Conservation (phyloP, 1,284 basidiomycete species). For the Ustanciosporium gigantosporum region DNA sequence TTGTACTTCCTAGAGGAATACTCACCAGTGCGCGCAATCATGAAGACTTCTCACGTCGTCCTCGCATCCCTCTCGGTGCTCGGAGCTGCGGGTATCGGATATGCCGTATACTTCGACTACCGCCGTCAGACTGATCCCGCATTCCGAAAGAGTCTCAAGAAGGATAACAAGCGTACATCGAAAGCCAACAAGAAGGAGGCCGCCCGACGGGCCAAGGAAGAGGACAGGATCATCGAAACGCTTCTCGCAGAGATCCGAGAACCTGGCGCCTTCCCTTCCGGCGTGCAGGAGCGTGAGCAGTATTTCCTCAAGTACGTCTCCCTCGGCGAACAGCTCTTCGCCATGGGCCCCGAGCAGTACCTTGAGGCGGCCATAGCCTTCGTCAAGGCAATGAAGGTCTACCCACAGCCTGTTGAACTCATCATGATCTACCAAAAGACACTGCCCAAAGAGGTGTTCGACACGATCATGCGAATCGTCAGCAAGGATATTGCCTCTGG, state of each 20-base stretch:
- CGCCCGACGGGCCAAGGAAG: constrained; percentile 45
- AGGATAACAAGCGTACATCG: constrained; percentile 67
- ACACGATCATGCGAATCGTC: constrained; percentile 85
- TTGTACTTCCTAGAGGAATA: too few relatives aligned
- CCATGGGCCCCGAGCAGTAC: constrained; percentile 68
- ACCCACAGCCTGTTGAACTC: constrained; percentile 88
- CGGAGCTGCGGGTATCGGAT: constrained; percentile 49
- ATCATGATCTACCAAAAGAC: constrained; percentile 81
- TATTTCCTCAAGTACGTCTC: constrained; percentile 87
- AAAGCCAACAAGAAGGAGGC: constrained; percentile 67
- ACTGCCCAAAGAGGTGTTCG: constrained; percentile 81
- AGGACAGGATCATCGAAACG: constrained; percentile 44
- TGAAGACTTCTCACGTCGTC: constrained; percentile 42
- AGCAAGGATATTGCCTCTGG: constrained; percentile 76
- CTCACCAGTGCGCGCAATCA: too few relatives aligned
- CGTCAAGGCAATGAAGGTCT: constrained; percentile 90
- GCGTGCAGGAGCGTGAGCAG: constrained; percentile 67
- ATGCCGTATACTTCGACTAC: constrained; percentile 82
- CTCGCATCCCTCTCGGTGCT: constrained; percentile 44
- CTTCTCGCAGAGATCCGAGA: constrained; percentile 35
- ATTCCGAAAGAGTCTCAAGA: constrained; percentile 89
- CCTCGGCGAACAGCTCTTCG: constrained; percentile 80
- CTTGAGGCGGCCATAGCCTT: constrained; percentile 79
- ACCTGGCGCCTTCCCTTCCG: constrained; percentile 64
- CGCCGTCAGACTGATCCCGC: constrained; percentile 81